Conservation (phyloP, 345 rosid genomes). For the Eucalyptus dawsonii region DNA sequence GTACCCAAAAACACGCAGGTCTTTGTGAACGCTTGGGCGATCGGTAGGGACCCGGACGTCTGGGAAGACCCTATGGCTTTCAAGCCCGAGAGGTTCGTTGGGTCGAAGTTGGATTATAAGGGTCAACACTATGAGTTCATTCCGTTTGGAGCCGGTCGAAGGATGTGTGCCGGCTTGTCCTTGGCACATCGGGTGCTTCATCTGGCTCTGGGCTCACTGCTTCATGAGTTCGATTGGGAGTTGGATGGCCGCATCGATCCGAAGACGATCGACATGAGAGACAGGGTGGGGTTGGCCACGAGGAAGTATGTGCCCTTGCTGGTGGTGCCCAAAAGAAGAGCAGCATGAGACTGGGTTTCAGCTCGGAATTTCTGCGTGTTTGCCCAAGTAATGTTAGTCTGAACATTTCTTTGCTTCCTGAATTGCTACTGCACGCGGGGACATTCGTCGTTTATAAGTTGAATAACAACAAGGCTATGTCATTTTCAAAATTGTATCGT, state of each 20-base stretch:
- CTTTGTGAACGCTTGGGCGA: slow-evolving; percentile 51
- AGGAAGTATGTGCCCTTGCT: slow-evolving; percentile 15
- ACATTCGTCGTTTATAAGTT: not conserved
- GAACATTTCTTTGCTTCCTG: not conserved
- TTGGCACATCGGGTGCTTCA: slow-evolving; percentile 15
- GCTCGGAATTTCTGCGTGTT: not conserved
- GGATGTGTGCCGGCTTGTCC: slow-evolving; percentile 30
- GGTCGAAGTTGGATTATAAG: slow-evolving; percentile 20
- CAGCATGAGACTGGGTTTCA: not conserved
- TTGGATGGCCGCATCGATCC: not conserved
- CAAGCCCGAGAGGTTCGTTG: slow-evolving; percentile 22
- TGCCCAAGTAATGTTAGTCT: not conserved
- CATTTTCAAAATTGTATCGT: no score
- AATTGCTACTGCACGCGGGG: not conserved
- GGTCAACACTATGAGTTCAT: slow-evolving; percentile 22
- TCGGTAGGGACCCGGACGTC: slow-evolving; percentile 34
- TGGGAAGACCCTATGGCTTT: slow-evolving; percentile 29
- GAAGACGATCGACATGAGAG: slow-evolving; percentile 15
- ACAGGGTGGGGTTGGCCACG: slow-evolving; percentile 8
- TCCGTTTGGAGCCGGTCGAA: slow-evolving; percentile 35
- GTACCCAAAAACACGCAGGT: slow-evolving; percentile 36
- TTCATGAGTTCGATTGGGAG: slow-evolving; percentile 35
- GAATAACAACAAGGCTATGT: not conserved
- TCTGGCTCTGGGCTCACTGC: slow-evolving; percentile 15
- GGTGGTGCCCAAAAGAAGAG: slow-evolving; percentile 12